These are phyloP conservation scores for Sordariomycetes sp. DNA, from an alignment of 2,329 filamentous ascomycete genomes.

Conservation along the genomic window DNA sequence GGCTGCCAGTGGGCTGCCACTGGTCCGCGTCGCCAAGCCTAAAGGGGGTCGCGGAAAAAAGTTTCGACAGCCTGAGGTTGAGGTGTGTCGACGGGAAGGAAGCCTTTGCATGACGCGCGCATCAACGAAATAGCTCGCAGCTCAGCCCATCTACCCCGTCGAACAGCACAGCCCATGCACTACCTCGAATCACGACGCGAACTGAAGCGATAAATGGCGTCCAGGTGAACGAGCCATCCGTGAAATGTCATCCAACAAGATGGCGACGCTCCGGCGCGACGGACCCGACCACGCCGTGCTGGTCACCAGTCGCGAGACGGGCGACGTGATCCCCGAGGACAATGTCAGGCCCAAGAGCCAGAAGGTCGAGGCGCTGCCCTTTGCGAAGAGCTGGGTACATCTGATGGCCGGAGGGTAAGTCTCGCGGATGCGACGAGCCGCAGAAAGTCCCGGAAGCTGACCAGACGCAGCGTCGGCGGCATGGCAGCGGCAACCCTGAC, in stretches of 20 bases:
- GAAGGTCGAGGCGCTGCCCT: constrained; percentile 34
- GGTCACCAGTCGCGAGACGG: constrained; percentile 53
- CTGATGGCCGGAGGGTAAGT: constrained; percentile 82
- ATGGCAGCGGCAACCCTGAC: constrained; percentile 92
- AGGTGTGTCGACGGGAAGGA: no score
- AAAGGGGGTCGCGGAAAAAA: neutral
- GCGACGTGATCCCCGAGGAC: constrained; percentile 41
- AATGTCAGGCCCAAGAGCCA: constrained; percentile 13
- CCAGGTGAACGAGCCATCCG: neutral
- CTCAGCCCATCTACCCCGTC: neutral
- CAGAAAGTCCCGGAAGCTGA: neutral
- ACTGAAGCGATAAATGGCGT: constrained; percentile 2
- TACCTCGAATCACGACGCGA: no score
- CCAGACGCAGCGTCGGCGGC: constrained; percentile 58
- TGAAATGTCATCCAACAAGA: constrained; percentile 15
- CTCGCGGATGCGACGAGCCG: neutral
- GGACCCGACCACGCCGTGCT: constrained; percentile 28
- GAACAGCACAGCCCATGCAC: neutral
- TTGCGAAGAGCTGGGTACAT: constrained; percentile 81
- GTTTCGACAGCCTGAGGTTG: no score
- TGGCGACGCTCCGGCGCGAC: constrained; percentile 18
- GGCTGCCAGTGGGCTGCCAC: neutral
- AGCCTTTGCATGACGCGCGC: constrained; percentile 1
- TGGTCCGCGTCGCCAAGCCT: neutral
- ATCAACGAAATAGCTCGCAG: neutral